phyloP scores from a whole-genome alignment of 208 protist species.

The Leishmania guyanensis region DNA sequence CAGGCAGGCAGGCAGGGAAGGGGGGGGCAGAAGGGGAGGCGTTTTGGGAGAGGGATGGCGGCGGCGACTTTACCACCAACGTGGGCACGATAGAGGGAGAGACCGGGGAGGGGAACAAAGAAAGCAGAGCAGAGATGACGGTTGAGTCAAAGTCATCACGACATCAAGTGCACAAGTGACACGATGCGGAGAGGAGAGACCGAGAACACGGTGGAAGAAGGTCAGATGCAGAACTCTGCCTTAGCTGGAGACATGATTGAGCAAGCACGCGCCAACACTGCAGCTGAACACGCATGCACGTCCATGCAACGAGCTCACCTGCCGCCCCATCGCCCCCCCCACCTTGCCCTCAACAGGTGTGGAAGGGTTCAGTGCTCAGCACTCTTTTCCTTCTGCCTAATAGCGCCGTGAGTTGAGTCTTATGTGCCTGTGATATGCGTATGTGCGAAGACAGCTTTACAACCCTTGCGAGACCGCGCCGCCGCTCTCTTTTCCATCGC shows the following conservation, averaged over 20 bases:
- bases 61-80: background rate
- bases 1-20: background rate
- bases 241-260: background rate
- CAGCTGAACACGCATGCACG: background rate
- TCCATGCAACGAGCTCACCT: background rate
- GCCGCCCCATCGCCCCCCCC: background rate
- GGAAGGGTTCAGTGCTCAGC: background rate
- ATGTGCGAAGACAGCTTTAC: background rate
- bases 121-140: background rate
- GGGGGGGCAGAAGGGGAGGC: background rate
- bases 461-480: too few relatives aligned
- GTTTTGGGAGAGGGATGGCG: background rate
- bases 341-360: background rate
- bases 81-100: background rate
- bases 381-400: background rate
- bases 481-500: too few relatives aligned
- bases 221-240: background rate
- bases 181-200: background rate
- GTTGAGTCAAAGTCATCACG: background rate
- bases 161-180: background rate
- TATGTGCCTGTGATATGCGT: background rate
- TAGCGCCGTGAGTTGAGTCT: background rate
- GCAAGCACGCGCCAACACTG: too few relatives aligned
- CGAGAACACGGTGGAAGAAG: background rate
- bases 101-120: background rate